phyloP scores from a whole-genome alignment of 23 red algal species.

The Cyanidiococcus yangmingshanensis region DNA sequence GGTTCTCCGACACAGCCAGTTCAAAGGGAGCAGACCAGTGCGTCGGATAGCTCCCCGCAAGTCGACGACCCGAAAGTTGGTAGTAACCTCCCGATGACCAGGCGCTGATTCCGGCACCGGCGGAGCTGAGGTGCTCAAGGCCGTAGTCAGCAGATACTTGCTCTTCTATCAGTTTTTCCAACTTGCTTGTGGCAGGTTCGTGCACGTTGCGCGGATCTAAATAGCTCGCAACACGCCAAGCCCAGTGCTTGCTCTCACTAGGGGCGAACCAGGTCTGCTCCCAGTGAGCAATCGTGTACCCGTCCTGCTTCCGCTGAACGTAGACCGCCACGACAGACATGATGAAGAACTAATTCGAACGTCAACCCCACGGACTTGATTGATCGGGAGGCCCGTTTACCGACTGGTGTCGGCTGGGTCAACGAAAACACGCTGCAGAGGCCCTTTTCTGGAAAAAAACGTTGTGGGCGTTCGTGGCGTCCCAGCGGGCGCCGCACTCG shows the following conservation, averaged over 20 bases:
- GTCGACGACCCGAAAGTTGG: neutral
- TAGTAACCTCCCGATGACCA: conserved; percentile 4
- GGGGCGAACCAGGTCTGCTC: neutral
- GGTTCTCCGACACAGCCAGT: conserved; percentile 1
- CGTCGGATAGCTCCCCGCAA: neutral
- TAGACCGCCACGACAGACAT: neutral
- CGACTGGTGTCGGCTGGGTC: too few relatives aligned
- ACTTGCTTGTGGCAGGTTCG: neutral
- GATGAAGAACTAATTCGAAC: neutral
- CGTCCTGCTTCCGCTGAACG: conserved; percentile 10
- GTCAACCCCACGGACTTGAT: too few relatives aligned
- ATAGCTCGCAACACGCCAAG: conserved; percentile 6
- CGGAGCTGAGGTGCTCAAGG: neutral
- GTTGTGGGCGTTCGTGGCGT: too few relatives aligned
- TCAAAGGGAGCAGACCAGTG: neutral
- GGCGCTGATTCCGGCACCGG: neutral
- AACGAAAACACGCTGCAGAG: too few relatives aligned
- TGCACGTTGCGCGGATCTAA: conserved; percentile 15
- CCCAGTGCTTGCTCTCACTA: neutral
- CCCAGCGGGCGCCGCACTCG: too few relatives aligned
- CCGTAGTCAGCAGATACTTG: neutral
- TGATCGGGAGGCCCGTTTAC: too few relatives aligned
- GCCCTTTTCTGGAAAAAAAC: too few relatives aligned
- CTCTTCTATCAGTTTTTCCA: neutral
- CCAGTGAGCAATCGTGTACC: neutral